Evolutionary conservation across 73 alveolate genomes (phyloP), one percentile per base, ranked within the genome.

Genomic region (Durusdinium trenchii): DNA sequence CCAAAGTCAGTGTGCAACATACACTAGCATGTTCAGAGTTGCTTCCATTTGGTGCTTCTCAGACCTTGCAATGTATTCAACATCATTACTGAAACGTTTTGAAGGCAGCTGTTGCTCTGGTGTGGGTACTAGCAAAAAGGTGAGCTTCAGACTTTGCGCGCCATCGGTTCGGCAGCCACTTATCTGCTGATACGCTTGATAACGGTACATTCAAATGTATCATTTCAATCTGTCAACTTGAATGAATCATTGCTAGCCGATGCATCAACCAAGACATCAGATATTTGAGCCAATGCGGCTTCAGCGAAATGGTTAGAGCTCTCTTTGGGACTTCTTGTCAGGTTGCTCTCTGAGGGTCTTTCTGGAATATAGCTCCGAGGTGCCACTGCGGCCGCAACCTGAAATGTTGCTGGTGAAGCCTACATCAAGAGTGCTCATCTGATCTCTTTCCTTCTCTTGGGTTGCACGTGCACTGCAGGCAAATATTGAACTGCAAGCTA

Each of bases 301-400:
- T 75, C 52, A 75, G 57, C n/a, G n/a, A n/a, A n/a, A n/a, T n/a
- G n/a, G n/a, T n/a, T 61, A 45, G 62, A 78, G 87, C 61, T 78
- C 51, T 71, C 84, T 71, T 78, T 45, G 16, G 26, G 87, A n/a
- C n/a, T n/a, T n/a, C n/a, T n/a, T n/a, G n/a, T n/a, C n/a, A n/a
- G n/a, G n/a, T n/a, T n/a, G n/a, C n/a, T n/a, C n/a, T n/a, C n/a
- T n/a, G n/a, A n/a, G n/a, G n/a, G n/a, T n/a, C n/a, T n/a, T n/a
- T n/a, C n/a, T n/a, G n/a, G n/a, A n/a, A n/a, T n/a, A n/a, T n/a
- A 32, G 50, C 36, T 45, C 45, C 42, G 61, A 30, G 84, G 79
- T 43, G 95, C 54, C 50, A 87, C 85, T 45, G 62, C 95, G 35
- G 45, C 95, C 12, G 79, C 95, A 42, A 85, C 95, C 95, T 85